phyloP scores from a whole-genome alignment of 352 stramenopile genomes.

The Thalassiosira hispida region DNA sequence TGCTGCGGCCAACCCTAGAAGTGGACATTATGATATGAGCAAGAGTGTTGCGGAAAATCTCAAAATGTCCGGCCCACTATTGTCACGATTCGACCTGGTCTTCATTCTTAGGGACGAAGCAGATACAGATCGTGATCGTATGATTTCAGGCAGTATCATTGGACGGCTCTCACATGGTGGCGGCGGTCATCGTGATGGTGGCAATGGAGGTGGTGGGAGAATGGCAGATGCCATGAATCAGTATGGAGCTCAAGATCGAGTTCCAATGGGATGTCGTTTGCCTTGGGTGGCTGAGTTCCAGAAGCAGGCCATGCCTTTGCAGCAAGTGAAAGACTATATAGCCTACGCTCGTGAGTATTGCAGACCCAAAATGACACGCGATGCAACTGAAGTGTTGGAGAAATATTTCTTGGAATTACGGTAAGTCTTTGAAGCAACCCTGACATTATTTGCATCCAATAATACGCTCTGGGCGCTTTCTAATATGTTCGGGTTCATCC shows the following conservation, averaged over 20 bases:
- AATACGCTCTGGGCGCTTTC: background rate
- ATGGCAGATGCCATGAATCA: constrained; percentile 25
- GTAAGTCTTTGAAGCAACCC: constrained; percentile 22
- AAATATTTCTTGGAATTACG: constrained; percentile 81
- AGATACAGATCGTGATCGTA: constrained; percentile 91
- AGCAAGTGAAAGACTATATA: constrained; percentile 96
- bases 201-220: constrained; percentile 11
- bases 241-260: constrained; percentile 19
- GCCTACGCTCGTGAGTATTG: constrained; percentile 95
- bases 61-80: constrained; percentile 94
- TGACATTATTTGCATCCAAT: background rate
- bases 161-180: constrained; percentile 82
- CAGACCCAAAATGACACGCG: constrained; percentile 87
- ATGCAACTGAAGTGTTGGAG: constrained; percentile 84
- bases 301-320: constrained; percentile 81
- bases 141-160: constrained; percentile 96
- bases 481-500: too few relatives aligned
- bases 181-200: constrained; percentile 7
- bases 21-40: constrained; percentile 95
- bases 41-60: constrained; percentile 96
- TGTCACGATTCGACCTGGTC: constrained; percentile 97
- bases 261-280: constrained; percentile 61
- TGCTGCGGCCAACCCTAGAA: constrained; percentile 95
- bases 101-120: constrained; percentile 96
- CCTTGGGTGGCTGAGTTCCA: constrained; percentile 71